phyloP scores from a whole-genome alignment of 2,329 filamentous ascomycete genomes.

The Pezicula carpinea region DNA sequence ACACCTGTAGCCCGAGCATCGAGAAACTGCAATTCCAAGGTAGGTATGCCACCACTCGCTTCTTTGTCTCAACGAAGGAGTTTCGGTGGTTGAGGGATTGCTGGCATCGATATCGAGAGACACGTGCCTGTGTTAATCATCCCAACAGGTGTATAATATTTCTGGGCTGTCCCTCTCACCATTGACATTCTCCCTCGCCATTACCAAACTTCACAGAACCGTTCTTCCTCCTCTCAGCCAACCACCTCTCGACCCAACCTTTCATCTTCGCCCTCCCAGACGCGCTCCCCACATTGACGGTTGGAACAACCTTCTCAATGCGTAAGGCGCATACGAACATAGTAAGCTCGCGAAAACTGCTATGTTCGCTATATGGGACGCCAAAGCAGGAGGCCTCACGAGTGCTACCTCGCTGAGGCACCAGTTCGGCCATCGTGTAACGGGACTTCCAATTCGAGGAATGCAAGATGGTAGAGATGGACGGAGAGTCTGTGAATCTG shows the following conservation, averaged over 20 bases:
- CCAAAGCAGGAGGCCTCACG: conserved; percentile 82
- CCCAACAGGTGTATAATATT: too few relatives aligned
- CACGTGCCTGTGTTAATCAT: too few relatives aligned
- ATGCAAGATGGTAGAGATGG: conserved; percentile 60
- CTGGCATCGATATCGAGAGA: too few relatives aligned
- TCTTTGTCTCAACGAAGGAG: too few relatives aligned
- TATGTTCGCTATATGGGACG: conserved; percentile 94
- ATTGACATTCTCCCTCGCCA: conserved; percentile 21
- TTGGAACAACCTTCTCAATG: conserved; percentile 88
- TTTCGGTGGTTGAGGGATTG: too few relatives aligned
- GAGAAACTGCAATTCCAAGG: too few relatives aligned
- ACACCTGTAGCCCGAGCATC: too few relatives aligned
- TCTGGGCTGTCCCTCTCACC: conserved; percentile 12
- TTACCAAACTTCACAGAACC: conserved; percentile 39
- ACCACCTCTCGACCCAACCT: conserved; percentile 60
- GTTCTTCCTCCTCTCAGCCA: conserved; percentile 51
- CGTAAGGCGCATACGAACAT: conserved; percentile 86
- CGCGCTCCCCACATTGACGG: conserved; percentile 74
- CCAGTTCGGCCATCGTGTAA: conserved; percentile 68
- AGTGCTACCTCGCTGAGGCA: conserved; percentile 79
- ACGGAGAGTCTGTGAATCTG: conserved; percentile 53
- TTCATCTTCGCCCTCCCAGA: conserved; percentile 55
- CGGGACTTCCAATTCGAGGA: conserved; percentile 64
- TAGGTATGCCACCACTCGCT: too few relatives aligned
- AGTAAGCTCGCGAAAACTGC: conserved; percentile 87